Percentiles rank a stretch among this genome's conserved stretches.
Evolutionary conservation across 345 rosid species (phyloP).

Genomic region (Citrus maxima): DNA sequence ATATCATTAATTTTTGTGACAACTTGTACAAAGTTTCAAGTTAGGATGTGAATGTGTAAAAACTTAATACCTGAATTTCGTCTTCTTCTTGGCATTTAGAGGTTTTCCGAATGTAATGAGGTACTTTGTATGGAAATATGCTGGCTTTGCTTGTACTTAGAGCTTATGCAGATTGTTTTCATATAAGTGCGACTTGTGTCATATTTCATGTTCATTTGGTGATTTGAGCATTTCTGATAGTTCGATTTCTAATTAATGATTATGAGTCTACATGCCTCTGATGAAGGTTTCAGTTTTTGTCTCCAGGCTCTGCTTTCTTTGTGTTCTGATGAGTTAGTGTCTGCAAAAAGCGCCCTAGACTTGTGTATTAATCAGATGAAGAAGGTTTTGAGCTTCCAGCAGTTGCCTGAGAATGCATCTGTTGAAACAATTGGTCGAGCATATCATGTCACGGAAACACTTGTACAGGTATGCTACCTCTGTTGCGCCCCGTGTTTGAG

Average conservation of each 20-base stretch:
- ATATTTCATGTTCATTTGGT: neutral
- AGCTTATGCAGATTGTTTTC: neutral
- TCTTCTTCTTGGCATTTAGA: too few species aligned
- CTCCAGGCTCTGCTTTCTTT: slow-evolving; percentile 86
- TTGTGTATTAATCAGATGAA: slow-evolving; percentile 84
- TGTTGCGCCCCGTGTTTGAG: neutral
- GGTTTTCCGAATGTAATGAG: neutral
- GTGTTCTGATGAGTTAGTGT: slow-evolving; percentile 80
- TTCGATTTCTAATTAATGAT: neutral
- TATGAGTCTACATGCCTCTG: neutral
- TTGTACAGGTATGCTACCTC: slow-evolving; percentile 65
- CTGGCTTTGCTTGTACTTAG: neutral
- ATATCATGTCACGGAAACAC: slow-evolving; percentile 85
- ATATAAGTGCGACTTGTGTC: neutral
- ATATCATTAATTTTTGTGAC: neutral
- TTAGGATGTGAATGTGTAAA: neutral
- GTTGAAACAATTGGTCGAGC: slow-evolving; percentile 91
- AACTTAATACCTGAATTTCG: neutral
- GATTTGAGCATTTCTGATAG: neutral
- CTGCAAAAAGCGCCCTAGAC: slow-evolving; percentile 83
- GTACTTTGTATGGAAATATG: neutral
- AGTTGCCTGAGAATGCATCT: slow-evolving; percentile 82
- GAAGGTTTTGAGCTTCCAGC: slow-evolving; percentile 71
- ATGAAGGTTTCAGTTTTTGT: slow-evolving; percentile 22
- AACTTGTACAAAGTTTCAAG: neutral